phyloP scores from a whole-genome alignment of 2,329 filamentous ascomycete genomes.

The Fusarium mexicanum region DNA sequence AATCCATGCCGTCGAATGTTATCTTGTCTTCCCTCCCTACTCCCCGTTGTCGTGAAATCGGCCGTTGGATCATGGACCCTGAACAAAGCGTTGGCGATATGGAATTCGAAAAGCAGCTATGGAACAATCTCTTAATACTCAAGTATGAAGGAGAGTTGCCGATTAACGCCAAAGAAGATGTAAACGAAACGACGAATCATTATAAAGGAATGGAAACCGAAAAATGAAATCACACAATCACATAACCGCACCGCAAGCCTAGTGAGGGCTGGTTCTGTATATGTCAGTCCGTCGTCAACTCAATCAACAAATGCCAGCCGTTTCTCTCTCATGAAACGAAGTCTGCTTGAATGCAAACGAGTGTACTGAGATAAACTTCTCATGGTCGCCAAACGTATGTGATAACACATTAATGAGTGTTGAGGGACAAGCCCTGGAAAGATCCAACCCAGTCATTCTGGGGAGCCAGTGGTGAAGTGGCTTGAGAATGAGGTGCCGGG shows the following conservation, averaged over 20 bases:
- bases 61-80: slow-evolving; percentile 38
- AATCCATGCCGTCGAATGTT: slow-evolving; percentile 43
- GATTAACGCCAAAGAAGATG: slow-evolving; percentile 36
- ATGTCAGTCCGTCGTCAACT: slow-evolving; percentile 15
- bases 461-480: slow-evolving; percentile 53
- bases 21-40: slow-evolving; percentile 40
- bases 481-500: slow-evolving; percentile 49
- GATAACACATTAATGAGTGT: slow-evolving; percentile 59
- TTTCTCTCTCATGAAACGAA: slow-evolving; percentile 7
- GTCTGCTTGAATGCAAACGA: slow-evolving; percentile 6
- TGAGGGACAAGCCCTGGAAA: slow-evolving; percentile 79
- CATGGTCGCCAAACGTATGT: slow-evolving; percentile 10
- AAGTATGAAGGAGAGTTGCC: slow-evolving; percentile 19
- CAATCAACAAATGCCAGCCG: slow-evolving; percentile 9
- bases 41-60: slow-evolving; percentile 38
- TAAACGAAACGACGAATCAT: slow-evolving; percentile 20
- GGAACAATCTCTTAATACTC: slow-evolving; percentile 35
- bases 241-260: slow-evolving; percentile 18
- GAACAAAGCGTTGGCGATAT: slow-evolving; percentile 38
- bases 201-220: not conserved
- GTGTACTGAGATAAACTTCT: slow-evolving; percentile 8
- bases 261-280: slow-evolving; percentile 17
- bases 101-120: slow-evolving; percentile 21
- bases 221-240: slow-evolving; percentile 15
- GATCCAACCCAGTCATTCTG: slow-evolving; percentile 69